Evolutionary conservation across 108 stramenopile genomes (phyloP).

Genomic region (Ochromonas danica): DNA sequence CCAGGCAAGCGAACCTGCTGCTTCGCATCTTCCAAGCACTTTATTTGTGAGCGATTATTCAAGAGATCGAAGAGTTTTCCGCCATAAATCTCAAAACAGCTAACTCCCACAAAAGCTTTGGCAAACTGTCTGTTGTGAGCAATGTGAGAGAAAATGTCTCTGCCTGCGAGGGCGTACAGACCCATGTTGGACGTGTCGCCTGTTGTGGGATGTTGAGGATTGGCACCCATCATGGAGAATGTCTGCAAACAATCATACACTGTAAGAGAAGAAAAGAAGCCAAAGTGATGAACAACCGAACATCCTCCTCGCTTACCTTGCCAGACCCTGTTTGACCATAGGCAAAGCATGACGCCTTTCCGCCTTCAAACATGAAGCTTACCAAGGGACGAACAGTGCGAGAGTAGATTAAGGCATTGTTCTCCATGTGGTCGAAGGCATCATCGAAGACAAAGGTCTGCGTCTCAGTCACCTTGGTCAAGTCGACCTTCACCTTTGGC

Average conservation of each 20-base stretch:
- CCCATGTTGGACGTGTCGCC: constrained; percentile 63
- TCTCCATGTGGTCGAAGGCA: constrained; percentile 59
- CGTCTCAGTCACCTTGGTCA: constrained; percentile 61
- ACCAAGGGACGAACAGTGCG: constrained; percentile 58
- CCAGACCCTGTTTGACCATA: constrained; percentile 67
- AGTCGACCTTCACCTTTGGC: constrained; percentile 64
- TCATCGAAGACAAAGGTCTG: constrained; percentile 52
- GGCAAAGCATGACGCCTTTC: constrained; percentile 58
- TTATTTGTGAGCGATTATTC: constrained; percentile 12
- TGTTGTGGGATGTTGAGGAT: constrained; percentile 51
- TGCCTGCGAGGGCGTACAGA: constrained; percentile 53
- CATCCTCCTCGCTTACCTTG: constrained; percentile 51
- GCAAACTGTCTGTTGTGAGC: constrained; percentile 36
- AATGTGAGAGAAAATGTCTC: constrained; percentile 61
- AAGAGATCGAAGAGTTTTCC: constrained; percentile 28
- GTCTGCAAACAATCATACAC: constrained; percentile 58
- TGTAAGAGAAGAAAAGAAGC: constrained; percentile 21
- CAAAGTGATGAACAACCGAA: constrained; percentile 43
- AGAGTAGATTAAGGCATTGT: constrained; percentile 59
- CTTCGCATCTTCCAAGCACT: constrained; percentile 31
- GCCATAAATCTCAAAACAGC: constrained; percentile 33
- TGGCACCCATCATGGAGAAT: constrained; percentile 49
- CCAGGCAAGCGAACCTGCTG: constrained; percentile 24
- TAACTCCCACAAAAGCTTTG: constrained; percentile 9
- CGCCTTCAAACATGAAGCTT: constrained; percentile 43